Evolutionary conservation across 1,284 basidiomycete species (phyloP), one percentile per base, ranked within the genome.

Genomic region (Gymnopus androsaceus): DNA sequence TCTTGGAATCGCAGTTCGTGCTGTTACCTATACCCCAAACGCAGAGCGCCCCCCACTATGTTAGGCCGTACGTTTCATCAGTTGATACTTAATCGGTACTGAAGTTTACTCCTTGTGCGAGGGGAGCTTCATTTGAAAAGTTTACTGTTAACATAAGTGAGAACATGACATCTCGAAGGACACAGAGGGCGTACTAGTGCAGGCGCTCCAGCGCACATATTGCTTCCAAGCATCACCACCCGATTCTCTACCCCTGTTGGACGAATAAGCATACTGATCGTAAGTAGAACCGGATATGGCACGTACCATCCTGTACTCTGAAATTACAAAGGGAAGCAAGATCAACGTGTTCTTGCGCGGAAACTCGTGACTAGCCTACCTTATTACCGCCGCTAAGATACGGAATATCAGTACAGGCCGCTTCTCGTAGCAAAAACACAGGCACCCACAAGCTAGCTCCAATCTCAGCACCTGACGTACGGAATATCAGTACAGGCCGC

Each of bases 181-280:
- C 45, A 19, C 25, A 50, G 57, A 27, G 37, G 31, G 70, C 76
- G 54, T 64, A 80, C 79, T 79, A 6, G 95, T 98, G 69, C 92
- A 94, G 40, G 91, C 85, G 68, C 89, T 88, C 90, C 90, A 92
- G 57, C 91, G 84, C 41, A 91, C 88, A 60, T 92, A 93, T 69
- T 96, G 92, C 72, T 95, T 95, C 95, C 95, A 98, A 23, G 95
- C 91, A 72, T 98, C 95, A 45, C 95, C 95, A 33, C 95, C 95
- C 14, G 92, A 94, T 75, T 98, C 95, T 55, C 95, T 84, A n/a
- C 95, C 95, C 94, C 93, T 94, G 57, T 54, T 66, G 28, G 12
- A n/a, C 14, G 19, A 27, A 17, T 47, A 19, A 27, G 27, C 53
- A n/a, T n/a, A n/a, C n/a, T n/a, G n/a, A n/a, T 28, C 33, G 44